Evolutionary conservation across 192 early-diverging fungal species (phyloP).

Genomic region (Chytriomyces hyalinus): DNA sequence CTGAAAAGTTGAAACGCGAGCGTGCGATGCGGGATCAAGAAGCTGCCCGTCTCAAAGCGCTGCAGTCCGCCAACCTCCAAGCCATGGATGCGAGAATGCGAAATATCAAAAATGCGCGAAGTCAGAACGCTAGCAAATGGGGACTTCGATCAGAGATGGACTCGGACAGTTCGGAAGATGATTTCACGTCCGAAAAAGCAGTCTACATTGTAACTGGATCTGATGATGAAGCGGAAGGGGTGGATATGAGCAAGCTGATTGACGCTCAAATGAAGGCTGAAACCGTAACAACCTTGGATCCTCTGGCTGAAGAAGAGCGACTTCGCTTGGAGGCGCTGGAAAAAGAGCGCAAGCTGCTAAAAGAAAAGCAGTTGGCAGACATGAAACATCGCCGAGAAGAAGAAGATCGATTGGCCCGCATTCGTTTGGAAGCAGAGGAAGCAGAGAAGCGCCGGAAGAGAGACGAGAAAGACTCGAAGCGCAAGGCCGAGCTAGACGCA

Average conservation of each 20-base stretch:
- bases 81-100: slow-evolving; percentile 17
- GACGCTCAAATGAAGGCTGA: not conserved
- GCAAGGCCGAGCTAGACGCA: slow-evolving; percentile 25
- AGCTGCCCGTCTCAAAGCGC: slow-evolving; percentile 9
- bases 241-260: not conserved
- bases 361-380: slow-evolving; percentile 11
- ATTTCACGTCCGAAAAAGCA: not conserved
- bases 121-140: too few species aligned
- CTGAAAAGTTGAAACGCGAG: not conserved
- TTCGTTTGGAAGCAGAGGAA: slow-evolving; percentile 26
- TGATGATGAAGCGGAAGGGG: not conserved
- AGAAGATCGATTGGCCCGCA: slow-evolving; percentile 7
- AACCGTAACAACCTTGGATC: not conserved
- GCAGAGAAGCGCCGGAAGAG: slow-evolving; percentile 23
- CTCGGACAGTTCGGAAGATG: not conserved
- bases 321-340: slow-evolving; percentile 1
- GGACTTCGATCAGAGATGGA: not conserved
- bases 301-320: not conserved
- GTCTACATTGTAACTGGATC: not conserved
- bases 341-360: not conserved
- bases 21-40: not conserved
- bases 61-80: slow-evolving; percentile 5
- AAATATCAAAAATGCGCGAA: not conserved
- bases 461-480: slow-evolving; percentile 30
- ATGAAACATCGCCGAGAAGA: slow-evolving; percentile 16